A percentile compares a stretch with the other conserved stretches of the same genome.
These are phyloP conservation scores for Botryotinia convoluta DNA, from an alignment of 2,329 filamentous ascomycete species.

Conservation along the genomic window DNA sequence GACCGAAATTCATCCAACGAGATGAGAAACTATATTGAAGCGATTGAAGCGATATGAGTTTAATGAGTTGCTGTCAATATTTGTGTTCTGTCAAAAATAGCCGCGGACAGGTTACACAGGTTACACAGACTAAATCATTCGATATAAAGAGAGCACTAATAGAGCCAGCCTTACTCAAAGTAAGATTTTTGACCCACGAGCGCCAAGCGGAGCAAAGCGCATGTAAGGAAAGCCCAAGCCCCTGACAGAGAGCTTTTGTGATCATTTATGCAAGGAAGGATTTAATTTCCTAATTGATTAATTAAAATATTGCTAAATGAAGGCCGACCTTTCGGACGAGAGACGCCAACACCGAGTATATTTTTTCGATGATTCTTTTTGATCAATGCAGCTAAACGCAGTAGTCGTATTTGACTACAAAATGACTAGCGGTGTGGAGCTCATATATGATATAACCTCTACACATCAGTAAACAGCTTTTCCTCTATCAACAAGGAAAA, in stretches of 20 bases:
- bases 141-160: background rate
- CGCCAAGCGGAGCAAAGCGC: background rate
- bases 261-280: conserved; percentile 16
- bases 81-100: conserved; percentile 4
- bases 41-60: background rate
- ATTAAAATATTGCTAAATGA: background rate
- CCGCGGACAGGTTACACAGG: conserved; percentile 5
- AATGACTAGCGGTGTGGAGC: conserved; percentile 13
- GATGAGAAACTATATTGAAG: conserved; percentile 8
- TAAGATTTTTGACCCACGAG: background rate
- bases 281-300: background rate
- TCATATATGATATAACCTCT: conserved; percentile 2
- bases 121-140: conserved; percentile 14
- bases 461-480: background rate
- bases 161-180: conserved; percentile 1
- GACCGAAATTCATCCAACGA: background rate
- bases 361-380: background rate
- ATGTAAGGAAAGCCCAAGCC: conserved; percentile 5
- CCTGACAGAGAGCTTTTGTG: background rate
- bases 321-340: background rate
- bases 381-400: background rate
- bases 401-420: conserved; percentile 13
- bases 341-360: conserved; percentile 4
- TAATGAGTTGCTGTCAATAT: conserved; percentile 4
- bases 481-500: background rate